phyloP scores from a whole-genome alignment of 1,139 yeast species.

The Debaryomyces coudertii region DNA sequence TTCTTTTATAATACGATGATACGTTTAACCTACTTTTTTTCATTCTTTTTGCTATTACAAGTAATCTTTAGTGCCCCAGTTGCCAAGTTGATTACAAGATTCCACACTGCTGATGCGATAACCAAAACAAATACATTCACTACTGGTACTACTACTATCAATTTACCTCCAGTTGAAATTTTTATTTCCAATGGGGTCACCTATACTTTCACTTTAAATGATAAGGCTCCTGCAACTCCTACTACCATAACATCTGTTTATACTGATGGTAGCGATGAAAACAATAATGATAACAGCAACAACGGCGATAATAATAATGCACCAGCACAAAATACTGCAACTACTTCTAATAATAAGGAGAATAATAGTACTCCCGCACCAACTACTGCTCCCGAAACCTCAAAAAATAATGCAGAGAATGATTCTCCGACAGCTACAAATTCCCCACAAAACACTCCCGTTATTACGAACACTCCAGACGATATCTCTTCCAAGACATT shows the following conservation, averaged over 20 bases:
- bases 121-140: constrained; percentile 56
- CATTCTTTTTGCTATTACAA: constrained; percentile 24
- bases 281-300: constrained; percentile 18
- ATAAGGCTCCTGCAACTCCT: constrained; percentile 37
- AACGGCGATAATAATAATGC: constrained; percentile 12
- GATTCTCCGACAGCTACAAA: constrained; percentile 17
- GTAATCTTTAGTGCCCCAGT: constrained; percentile 36
- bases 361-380: constrained; percentile 13
- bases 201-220: constrained; percentile 57
- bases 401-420: constrained; percentile 15
- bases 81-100: constrained; percentile 55
- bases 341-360: constrained; percentile 13
- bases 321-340: constrained; percentile 14
- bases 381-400: constrained; percentile 17
- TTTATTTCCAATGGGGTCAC: constrained; percentile 64
- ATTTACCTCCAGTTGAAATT: constrained; percentile 71
- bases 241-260: constrained; percentile 35
- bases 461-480: constrained; percentile 5
- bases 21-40: constrained; percentile 16
- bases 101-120: constrained; percentile 64
- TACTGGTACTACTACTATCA: constrained; percentile 61
- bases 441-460: constrained; percentile 19
- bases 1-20: constrained; percentile 13
- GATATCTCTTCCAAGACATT: constrained; percentile 18
- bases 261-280: constrained; percentile 19